Evolutionary conservation across 2,329 filamentous ascomycete genomes (phyloP).

Genomic region (Purpureocillium takamizusanense): DNA sequence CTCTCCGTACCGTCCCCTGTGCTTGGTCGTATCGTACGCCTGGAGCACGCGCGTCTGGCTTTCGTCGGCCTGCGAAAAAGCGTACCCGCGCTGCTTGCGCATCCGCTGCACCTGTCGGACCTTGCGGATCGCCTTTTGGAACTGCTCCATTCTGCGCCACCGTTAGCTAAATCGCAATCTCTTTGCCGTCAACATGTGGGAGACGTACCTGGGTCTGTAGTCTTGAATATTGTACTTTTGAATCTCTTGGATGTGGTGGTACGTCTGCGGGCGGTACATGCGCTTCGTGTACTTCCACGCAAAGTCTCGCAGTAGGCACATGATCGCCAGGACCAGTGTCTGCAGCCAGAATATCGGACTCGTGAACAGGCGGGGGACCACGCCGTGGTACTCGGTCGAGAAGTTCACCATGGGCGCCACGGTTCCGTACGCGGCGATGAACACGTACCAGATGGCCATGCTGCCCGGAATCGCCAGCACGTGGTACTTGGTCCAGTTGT

Average conservation of each 20-base stretch:
- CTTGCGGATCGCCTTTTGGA: conserved; percentile 98
- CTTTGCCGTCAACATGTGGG: not conserved
- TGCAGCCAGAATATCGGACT: conserved; percentile 89
- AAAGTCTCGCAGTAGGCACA: conserved; percentile 83
- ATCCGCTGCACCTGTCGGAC: conserved; percentile 97
- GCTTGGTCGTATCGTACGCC: conserved; percentile 93
- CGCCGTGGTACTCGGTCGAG: conserved; percentile 75
- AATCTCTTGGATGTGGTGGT: conserved; percentile 98
- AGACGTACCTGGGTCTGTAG: conserved; percentile 77
- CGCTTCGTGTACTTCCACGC: conserved; percentile 96
- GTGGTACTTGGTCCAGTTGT: conserved; percentile 98
- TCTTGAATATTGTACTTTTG: conserved; percentile 99
- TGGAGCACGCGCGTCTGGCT: conserved; percentile 90
- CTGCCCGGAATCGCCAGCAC: conserved; percentile 91
- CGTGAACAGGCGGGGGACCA: conserved; percentile 71
- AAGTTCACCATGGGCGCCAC: conserved; percentile 76
- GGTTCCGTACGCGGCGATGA: conserved; percentile 79
- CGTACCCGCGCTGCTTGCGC: conserved; percentile 97
- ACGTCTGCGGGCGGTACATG: conserved; percentile 93
- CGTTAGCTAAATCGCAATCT: no score
- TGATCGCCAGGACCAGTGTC: conserved; percentile 65
- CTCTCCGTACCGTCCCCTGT: conserved; percentile 88
- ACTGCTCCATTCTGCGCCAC: conserved; percentile 81
- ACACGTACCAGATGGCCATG: conserved; percentile 83
- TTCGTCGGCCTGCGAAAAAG: conserved; percentile 96